These are phyloP conservation scores for Cryptococcus sp. DNA, from an alignment of 1,284 basidiomycete species.

Conservation along the genomic window DNA sequence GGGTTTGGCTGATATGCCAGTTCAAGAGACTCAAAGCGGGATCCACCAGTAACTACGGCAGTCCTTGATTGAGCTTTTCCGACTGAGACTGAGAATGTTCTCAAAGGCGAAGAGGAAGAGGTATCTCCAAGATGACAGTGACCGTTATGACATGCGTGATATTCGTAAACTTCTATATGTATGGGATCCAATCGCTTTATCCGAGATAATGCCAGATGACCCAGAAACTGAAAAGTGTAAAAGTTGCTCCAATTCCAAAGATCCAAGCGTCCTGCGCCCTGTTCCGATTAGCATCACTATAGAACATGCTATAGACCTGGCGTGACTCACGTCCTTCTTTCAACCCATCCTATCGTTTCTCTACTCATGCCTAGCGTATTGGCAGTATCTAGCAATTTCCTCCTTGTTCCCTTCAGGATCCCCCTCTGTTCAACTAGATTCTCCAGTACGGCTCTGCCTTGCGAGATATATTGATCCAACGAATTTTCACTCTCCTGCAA, in stretches of 20 bases:
- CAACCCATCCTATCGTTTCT: slow-evolving; percentile 92
- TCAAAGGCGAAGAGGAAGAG: no score
- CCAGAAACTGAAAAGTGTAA: slow-evolving; percentile 86
- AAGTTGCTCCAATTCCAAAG: slow-evolving; percentile 72
- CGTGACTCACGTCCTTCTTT: slow-evolving; percentile 69
- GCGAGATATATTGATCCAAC: slow-evolving; percentile 82
- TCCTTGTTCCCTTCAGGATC: slow-evolving; percentile 84
- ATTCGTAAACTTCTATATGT: no score
- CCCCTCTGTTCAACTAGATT: slow-evolving; percentile 86
- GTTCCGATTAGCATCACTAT: slow-evolving; percentile 8
- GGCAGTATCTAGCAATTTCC: slow-evolving; percentile 74
- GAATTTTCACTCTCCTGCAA: slow-evolving; percentile 71
- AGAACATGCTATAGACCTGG: background rate
- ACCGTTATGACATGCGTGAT: no score
- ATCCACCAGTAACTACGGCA: no score
- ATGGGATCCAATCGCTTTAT: slow-evolving; percentile 36
- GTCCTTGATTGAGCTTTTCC: no score
- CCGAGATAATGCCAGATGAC: slow-evolving; percentile 85
- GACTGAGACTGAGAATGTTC: no score
- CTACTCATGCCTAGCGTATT: slow-evolving; percentile 87
- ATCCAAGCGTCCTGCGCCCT: slow-evolving; percentile 92
- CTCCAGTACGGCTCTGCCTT: slow-evolving; percentile 81
- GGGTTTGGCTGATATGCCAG: no score
- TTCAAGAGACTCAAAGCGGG: no score
- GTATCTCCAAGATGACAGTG: no score